A percentile compares a stretch with the other conserved stretches of the same genome.
Evolutionary conservation across 306 rosid species (phyloP).

Genomic region (Prunus fruticosa): DNA sequence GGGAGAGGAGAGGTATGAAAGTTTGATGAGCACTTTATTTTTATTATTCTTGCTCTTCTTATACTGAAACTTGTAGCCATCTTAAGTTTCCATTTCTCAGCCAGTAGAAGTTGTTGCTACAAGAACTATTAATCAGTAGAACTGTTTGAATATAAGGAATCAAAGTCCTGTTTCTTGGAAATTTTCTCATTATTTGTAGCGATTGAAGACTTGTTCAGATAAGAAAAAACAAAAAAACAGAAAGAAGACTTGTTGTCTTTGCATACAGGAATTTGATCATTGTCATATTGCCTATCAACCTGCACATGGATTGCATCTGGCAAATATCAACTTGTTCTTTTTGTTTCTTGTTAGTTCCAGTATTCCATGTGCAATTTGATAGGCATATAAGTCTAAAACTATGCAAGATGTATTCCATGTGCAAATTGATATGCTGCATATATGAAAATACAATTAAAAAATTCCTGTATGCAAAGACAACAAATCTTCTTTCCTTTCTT

Average conservation of each 20-base stretch:
- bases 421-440: too few species aligned
- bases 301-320: background rate
- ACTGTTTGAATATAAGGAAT: background rate
- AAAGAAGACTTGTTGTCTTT: background rate
- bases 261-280: background rate
- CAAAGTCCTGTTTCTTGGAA: background rate
- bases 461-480: too few species aligned
- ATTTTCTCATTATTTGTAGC: background rate
- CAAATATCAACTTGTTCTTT: background rate
- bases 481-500: too few species aligned
- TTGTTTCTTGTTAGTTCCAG: background rate
- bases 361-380: background rate
- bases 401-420: too few species aligned
- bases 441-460: too few species aligned
- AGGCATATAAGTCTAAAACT: too few species aligned
- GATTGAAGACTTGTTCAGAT: background rate
- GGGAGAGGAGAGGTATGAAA: slow-evolving; percentile 82
- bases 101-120: background rate
- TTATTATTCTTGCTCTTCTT: background rate
- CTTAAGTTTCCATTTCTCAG: background rate
- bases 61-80: background rate
- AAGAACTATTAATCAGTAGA: background rate
- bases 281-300: background rate
- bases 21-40: background rate
- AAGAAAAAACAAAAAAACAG: background rate